Conservation (phyloP, 129 eudicot species). For the Centrapalus pauciflorus region DNA sequence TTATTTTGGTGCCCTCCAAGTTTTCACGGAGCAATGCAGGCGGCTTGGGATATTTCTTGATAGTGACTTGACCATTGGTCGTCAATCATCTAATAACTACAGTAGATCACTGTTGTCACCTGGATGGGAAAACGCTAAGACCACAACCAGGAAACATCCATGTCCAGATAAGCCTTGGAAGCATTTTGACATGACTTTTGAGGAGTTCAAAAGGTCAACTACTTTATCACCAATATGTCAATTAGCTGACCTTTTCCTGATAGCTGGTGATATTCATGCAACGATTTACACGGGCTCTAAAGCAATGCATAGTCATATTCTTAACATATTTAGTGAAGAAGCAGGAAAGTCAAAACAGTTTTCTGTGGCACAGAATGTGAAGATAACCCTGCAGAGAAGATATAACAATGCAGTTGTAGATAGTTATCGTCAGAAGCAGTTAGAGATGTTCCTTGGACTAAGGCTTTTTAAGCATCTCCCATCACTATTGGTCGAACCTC, state of each 20-base stretch:
- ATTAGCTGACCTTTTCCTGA: constrained; percentile 70
- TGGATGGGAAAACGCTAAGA: constrained; percentile 68
- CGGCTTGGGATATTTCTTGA: constrained; percentile 87
- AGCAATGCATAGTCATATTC: constrained; percentile 98
- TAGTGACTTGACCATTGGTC: constrained; percentile 54
- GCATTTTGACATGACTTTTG: constrained; percentile 90
- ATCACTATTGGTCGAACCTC: constrained; percentile 52
- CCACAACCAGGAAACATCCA: constrained; percentile 62
- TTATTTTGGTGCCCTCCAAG: constrained; percentile 85
- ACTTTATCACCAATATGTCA: constrained; percentile 67
- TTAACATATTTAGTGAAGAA: constrained; percentile 79
- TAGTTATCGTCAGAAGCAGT: constrained; percentile 89
- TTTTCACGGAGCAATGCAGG: constrained; percentile 87
- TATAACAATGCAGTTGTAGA: constrained; percentile 90
- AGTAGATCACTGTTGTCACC: constrained; percentile 63
- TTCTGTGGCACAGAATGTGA: constrained; percentile 91
- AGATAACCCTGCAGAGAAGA: constrained; percentile 81
- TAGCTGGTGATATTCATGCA: constrained; percentile 93
- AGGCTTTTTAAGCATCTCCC: constrained; percentile 92
- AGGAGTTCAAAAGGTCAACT: constrained; percentile 83
- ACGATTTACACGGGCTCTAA: constrained; percentile 90
- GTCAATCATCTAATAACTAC: constrained; percentile 34
- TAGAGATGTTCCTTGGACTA: constrained; percentile 84
- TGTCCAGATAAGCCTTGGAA: constrained; percentile 91
- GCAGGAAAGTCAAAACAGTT: constrained; percentile 81